phyloP scores from a whole-genome alignment of 352 stramenopile species.

The Globisporangium iwayamae region DNA sequence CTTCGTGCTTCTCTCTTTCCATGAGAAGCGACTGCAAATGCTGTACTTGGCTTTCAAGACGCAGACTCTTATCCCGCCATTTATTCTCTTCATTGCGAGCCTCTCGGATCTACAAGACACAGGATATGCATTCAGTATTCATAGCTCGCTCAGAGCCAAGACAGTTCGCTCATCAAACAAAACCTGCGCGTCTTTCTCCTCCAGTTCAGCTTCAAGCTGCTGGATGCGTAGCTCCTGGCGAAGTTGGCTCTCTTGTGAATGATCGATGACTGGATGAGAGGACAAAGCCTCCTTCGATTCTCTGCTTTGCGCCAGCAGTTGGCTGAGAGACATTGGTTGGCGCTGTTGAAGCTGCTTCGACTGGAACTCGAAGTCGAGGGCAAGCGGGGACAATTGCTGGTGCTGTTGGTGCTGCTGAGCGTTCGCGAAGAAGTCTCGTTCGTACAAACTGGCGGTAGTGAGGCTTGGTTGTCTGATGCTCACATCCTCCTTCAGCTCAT shows the following conservation, averaged over 20 bases:
- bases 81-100: conserved; percentile 14
- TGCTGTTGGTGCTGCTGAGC: neutral
- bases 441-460: neutral
- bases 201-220: conserved; percentile 12
- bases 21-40: conserved; percentile 18
- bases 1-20: conserved; percentile 26
- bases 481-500: neutral
- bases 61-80: conserved; percentile 19
- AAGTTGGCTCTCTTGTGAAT: neutral
- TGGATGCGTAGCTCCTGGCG: conserved; percentile 3
- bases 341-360: neutral
- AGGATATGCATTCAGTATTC: too few species aligned
- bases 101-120: conserved; percentile 9
- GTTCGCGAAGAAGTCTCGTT: neutral
- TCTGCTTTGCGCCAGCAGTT: conserved; percentile 10
- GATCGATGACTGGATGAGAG: neutral
- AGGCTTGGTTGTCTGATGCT: neutral
- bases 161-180: neutral
- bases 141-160: neutral
- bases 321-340: conserved; percentile 12
- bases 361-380: neutral
- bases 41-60: conserved; percentile 23
- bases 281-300: neutral
- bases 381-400: neutral
- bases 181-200: conserved; percentile 10